Evolutionary conservation across 2,329 filamentous ascomycete genomes (phyloP).

Genomic region (Blumeria hordei): DNA sequence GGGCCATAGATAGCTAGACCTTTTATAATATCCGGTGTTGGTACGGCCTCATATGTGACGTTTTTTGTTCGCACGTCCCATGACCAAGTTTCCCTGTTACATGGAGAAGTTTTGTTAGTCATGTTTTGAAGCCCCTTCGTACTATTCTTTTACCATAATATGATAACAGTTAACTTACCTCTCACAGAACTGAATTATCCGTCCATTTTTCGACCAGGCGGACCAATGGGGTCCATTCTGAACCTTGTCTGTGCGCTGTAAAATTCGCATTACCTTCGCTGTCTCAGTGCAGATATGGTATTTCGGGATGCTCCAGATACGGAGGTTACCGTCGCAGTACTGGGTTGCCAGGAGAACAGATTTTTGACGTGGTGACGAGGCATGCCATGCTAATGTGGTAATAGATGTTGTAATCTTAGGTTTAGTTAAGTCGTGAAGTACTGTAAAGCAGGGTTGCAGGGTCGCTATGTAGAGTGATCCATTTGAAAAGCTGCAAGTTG

Average conservation of each 20-base stretch:
- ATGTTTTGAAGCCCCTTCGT: too few relatives aligned
- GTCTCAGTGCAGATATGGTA: conserved; percentile 35
- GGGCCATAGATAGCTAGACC: conserved; percentile 76
- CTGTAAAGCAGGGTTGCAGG: conserved; percentile 76
- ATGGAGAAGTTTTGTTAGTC: background rate
- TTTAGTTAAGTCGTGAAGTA: conserved; percentile 76
- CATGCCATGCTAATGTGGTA: conserved; percentile 77
- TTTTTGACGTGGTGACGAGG: conserved; percentile 83
- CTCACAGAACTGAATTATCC: conserved; percentile 79
- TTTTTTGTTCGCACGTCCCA: conserved; percentile 99
- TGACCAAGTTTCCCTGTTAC: conserved; percentile 54
- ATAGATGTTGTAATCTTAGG: conserved; percentile 72
- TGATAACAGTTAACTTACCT: conserved; percentile 33
- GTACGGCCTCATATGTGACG: conserved; percentile 71
- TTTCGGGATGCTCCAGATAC: conserved; percentile 94
- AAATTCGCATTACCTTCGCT: conserved; percentile 68
- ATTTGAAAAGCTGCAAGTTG: conserved; percentile 53
- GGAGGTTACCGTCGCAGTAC: conserved; percentile 70
- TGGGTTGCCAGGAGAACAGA: conserved; percentile 95
- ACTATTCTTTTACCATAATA: background rate
- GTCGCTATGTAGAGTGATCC: conserved; percentile 79
- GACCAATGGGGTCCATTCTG: conserved; percentile 75
- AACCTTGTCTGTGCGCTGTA: conserved; percentile 57
- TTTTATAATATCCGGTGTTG: conserved; percentile 57
- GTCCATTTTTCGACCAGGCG: conserved; percentile 93